phyloP scores from a whole-genome alignment of 176 grass and related monocot genomes.

The Juncus inflexus region DNA sequence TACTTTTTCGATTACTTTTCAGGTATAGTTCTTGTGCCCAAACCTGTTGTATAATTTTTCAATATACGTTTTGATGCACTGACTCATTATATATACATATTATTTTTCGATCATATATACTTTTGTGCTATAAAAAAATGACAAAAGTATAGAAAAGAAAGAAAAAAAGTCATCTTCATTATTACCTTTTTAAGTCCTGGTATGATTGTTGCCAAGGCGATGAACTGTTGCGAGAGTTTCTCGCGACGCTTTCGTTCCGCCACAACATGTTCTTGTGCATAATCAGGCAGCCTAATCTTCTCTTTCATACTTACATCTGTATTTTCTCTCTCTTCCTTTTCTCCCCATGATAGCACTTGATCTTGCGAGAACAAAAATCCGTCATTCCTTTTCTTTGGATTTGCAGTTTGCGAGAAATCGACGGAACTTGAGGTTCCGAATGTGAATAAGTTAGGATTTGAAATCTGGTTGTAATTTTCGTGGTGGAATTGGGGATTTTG shows the following conservation, averaged over 20 bases:
- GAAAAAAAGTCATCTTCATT: not conserved
- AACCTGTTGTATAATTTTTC: no score
- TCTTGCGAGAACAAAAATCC: not conserved
- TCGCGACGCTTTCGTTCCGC: conserved; percentile 34
- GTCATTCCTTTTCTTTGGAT: not conserved
- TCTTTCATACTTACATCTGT: not conserved
- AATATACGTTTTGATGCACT: no score
- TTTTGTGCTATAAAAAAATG: no score
- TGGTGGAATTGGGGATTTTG: conserved; percentile 2
- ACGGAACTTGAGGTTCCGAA: not conserved
- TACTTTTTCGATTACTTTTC: no score
- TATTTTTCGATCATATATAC: no score
- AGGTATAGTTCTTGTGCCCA: no score
- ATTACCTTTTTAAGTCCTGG: conserved; percentile 40
- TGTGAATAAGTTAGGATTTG: not conserved
- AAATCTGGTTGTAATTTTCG: not conserved
- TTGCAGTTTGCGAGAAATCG: not conserved
- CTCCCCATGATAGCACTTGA: conserved; percentile 16
- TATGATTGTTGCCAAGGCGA: conserved; percentile 30
- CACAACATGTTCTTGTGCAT: conserved; percentile 27
- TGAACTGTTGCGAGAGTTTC: conserved; percentile 34
- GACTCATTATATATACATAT: no score
- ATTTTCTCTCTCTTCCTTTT: not conserved
- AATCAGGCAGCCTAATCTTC: not conserved
- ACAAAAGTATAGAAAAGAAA: no score